A percentile compares a stretch with the other conserved stretches of the same genome.
Evolutionary conservation across 805 yeast species (phyloP).

Genomic region (Myxozyma vanderwaltii): DNA sequence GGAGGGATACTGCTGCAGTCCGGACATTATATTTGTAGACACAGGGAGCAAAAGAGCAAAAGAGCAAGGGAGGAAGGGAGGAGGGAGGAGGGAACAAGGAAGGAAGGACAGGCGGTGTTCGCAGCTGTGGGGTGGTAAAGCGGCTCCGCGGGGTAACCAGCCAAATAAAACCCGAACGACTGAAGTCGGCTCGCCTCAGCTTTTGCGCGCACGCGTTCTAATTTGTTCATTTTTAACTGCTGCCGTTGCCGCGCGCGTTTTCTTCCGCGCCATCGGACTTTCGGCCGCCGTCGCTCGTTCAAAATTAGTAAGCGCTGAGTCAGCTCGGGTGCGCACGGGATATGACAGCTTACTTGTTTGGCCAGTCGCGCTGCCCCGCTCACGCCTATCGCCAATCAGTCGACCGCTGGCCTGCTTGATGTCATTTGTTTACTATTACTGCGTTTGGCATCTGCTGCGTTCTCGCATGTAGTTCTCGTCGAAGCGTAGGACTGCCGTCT

Average conservation of each 20-base stretch:
- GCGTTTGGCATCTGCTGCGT: background rate
- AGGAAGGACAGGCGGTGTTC: background rate
- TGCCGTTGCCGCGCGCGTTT: too few species aligned
- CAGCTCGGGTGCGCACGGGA: constrained; percentile 7
- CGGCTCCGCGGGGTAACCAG: constrained; percentile 13
- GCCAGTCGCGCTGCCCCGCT: background rate
- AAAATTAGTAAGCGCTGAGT: too few species aligned
- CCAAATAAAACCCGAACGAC: background rate
- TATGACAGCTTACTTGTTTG: background rate
- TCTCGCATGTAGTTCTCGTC: constrained; percentile 11
- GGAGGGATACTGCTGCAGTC: constrained; percentile 3
- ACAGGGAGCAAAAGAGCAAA: too few species aligned
- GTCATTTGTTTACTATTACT: background rate
- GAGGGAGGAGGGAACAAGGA: background rate
- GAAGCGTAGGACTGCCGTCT: constrained; percentile 3
- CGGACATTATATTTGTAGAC: background rate
- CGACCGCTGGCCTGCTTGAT: background rate
- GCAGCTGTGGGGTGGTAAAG: background rate
- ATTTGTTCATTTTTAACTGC: too few species aligned
- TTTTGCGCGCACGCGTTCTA: too few species aligned
- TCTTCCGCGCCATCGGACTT: too few species aligned
- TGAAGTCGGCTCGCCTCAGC: too few species aligned
- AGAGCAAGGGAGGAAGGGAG: constrained; percentile 1
- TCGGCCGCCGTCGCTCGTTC: too few species aligned
- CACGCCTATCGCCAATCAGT: background rate